Percentiles rank a stretch among this genome's conserved stretches.
Conservation (phyloP, 257 asterid species). For the Oldenlandia corymbosa region DNA sequence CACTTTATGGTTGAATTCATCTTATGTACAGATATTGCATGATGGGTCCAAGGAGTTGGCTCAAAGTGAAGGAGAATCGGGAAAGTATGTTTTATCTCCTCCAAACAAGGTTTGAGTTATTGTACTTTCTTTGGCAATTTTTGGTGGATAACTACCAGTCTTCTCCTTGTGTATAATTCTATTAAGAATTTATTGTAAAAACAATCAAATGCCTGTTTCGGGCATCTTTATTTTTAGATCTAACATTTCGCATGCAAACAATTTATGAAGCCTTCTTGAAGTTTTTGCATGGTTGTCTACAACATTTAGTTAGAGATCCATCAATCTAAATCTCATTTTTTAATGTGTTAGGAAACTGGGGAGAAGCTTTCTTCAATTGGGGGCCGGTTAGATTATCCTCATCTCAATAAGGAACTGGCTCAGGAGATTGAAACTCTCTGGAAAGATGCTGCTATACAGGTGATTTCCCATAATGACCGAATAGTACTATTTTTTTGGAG, state of each 20-base stretch:
- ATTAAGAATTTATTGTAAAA: neutral
- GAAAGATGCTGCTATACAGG: conserved; percentile 93
- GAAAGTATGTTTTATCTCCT: conserved; percentile 56
- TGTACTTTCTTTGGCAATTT: conserved; percentile 3
- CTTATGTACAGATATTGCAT: conserved; percentile 51
- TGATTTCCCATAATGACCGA: conserved; percentile 21
- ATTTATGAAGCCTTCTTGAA: neutral
- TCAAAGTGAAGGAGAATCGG: conserved; percentile 53
- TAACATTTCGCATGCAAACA: neutral
- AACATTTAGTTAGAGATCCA: neutral
- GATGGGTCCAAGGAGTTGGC: conserved; percentile 93
- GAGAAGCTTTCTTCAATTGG: conserved; percentile 87
- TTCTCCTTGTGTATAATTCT: neutral
- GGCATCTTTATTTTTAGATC: neutral
- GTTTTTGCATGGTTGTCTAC: neutral
- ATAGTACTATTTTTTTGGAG: neutral
- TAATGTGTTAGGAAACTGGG: conserved; percentile 62
- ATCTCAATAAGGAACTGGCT: conserved; percentile 65
- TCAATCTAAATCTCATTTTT: conserved; percentile 10
- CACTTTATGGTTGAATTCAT: conserved; percentile 5
- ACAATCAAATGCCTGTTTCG: neutral
- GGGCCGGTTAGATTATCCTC: conserved; percentile 71
- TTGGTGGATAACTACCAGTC: neutral
- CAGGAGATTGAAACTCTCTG: conserved; percentile 73
- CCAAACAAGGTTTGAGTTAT: conserved; percentile 65